These are phyloP conservation scores for Neonectria sp. DNA, from an alignment of 2,329 filamentous ascomycete species.

Conservation along the genomic window DNA sequence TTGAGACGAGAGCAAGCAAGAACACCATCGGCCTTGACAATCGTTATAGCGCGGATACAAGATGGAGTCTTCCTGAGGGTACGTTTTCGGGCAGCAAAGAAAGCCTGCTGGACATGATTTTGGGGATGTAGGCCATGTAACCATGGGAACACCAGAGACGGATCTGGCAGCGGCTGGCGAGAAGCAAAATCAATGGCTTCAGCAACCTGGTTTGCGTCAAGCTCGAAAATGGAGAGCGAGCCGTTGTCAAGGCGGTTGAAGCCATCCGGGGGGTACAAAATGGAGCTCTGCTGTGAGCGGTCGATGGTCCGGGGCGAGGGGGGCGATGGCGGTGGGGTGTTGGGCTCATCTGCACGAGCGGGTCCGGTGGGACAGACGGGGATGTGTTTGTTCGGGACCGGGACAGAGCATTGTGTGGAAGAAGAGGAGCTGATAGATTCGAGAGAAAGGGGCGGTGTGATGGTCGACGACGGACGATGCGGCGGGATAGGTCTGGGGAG, in stretches of 20 bases:
- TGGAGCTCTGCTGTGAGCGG: constrained; percentile 72
- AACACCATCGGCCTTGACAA: constrained; percentile 92
- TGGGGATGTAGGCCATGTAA: constrained; percentile 91
- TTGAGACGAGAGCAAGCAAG: constrained; percentile 83
- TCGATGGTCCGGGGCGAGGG: constrained; percentile 74
- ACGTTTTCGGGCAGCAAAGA: constrained; percentile 86
- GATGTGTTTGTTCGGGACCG: constrained; percentile 90
- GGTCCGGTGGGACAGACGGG: constrained; percentile 91
- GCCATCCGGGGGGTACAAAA: constrained; percentile 80
- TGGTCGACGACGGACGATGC: constrained; percentile 61
- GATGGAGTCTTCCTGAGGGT: constrained; percentile 76
- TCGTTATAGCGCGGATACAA: constrained; percentile 84
- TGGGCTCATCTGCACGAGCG: constrained; percentile 65
- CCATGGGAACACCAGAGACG: constrained; percentile 95
- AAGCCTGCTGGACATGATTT: constrained; percentile 90
- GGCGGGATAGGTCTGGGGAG: constrained; percentile 64
- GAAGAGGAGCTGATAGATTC: constrained; percentile 46
- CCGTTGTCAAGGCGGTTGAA: constrained; percentile 69
- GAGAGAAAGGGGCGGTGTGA: constrained; percentile 60
- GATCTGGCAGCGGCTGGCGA: constrained; percentile 85
- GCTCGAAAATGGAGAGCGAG: constrained; percentile 77
- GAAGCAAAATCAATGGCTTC: constrained; percentile 83
- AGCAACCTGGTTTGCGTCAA: constrained; percentile 78
- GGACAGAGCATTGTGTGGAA: constrained; percentile 49
- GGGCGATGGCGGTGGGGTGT: constrained; percentile 77